These are phyloP conservation scores for Juncus inflexus DNA, from an alignment of 176 grass and related monocot genomes.

Conservation along the genomic window DNA sequence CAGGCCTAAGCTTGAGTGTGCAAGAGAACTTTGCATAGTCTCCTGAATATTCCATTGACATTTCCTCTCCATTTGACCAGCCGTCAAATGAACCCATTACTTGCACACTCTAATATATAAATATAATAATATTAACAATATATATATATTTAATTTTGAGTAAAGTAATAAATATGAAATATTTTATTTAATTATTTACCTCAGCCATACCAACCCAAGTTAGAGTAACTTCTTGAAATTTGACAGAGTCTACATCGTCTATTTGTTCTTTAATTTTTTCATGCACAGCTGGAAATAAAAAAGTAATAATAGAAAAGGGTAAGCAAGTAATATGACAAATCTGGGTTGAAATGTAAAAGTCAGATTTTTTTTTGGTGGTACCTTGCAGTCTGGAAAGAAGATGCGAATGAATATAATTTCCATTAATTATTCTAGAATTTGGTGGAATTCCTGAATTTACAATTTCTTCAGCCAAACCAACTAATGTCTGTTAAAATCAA, in stretches of 20 bases:
- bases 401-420: slow-evolving; percentile 92
- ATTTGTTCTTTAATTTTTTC: slow-evolving; percentile 59
- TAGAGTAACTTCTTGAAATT: slow-evolving; percentile 48
- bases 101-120: slow-evolving; percentile 55
- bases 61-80: slow-evolving; percentile 71
- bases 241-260: slow-evolving; percentile 62
- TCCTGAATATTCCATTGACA: slow-evolving; percentile 73
- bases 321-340: slow-evolving; percentile 19
- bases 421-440: slow-evolving; percentile 76
- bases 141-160: slow-evolving; percentile 4
- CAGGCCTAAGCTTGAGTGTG: slow-evolving; percentile 75
- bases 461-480: slow-evolving; percentile 90
- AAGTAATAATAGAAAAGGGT: slow-evolving; percentile 10
- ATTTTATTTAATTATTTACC: slow-evolving; percentile 47
- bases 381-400: slow-evolving; percentile 89
- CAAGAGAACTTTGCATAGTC: slow-evolving; percentile 68
- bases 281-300: slow-evolving; percentile 51
- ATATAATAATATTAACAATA: neutral
- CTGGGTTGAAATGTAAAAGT: neutral
- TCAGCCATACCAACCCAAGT: slow-evolving; percentile 95
- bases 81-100: slow-evolving; percentile 95
- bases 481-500: slow-evolving; percentile 67
- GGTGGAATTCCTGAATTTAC: slow-evolving; percentile 56
- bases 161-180: no score
- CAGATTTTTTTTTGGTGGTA: slow-evolving; percentile 27